Base-by-base conservation (phyloP, 306 rosid species). In the Quercus berberidifolia region DNA sequence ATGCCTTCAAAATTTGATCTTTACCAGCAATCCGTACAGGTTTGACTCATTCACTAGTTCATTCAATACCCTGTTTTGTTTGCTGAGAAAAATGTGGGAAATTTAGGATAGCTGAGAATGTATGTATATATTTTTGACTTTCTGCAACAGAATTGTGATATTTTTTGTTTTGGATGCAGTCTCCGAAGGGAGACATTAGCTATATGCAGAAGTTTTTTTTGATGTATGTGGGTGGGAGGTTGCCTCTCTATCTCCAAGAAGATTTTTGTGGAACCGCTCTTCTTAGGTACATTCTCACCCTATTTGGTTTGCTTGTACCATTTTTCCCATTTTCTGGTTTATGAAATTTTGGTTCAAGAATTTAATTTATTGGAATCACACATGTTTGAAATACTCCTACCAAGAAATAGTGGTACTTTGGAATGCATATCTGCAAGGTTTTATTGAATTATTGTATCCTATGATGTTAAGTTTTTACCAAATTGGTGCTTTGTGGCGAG, bases 11-110 rank as follows among this genome's bases (percentile, higher is more conserved):
- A 94, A 55, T 94, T 92, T 80, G 85, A 65, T 63, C 94, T 94
- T 76, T 94, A 92, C 77, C 97, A 94, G 74, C 93, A 91, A 75
- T 92, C 94, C 26, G 98, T 94, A 12, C 98, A 94, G 94, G 98
- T 94, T 78, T 69, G 81, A 69, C 41, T 41, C 35, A 49, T 73
- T 74, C 78, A 76, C 82, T 23, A 62, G 23, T 52, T 19, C 73
- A 56, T 55, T 7, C 72, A 35, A 6, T 30, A 31, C 49, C 54
- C 56, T 51, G 51, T 75, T 75, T 73, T 49, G 30, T 52, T 71
- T 83, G 69, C 55, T 20, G 13, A 19, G 73, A 60, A 73, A 76
- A 76, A 43, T 30, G 67, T 6, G 30, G 46, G 31, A 38, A 62
- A 62, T 15, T 51, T 69, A 21, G 43, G 26, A 20, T 28, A 21